Evolutionary conservation across 2,329 filamentous ascomycete species (phyloP).

Genomic region (Cryphonectria radicalis): DNA sequence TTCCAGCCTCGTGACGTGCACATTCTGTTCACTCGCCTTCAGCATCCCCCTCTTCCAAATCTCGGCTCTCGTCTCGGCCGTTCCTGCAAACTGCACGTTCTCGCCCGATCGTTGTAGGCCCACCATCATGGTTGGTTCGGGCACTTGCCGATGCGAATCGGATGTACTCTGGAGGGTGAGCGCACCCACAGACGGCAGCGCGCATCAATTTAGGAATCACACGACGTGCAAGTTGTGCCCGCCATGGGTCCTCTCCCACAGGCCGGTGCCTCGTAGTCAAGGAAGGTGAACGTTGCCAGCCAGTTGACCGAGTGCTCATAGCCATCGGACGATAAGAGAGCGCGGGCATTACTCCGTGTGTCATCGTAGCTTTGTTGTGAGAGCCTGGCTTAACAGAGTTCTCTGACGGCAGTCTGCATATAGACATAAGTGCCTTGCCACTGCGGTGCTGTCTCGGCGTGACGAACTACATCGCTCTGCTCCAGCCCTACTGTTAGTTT

Average conservation of each 20-base stretch:
- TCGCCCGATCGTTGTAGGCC: background rate
- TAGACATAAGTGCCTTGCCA: background rate
- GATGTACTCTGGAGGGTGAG: background rate
- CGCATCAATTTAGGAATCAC: background rate
- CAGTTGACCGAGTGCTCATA: background rate
- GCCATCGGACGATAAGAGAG: background rate
- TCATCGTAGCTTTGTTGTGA: background rate
- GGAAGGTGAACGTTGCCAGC: too few species aligned
- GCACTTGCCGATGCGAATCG: background rate
- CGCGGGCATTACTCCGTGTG: background rate
- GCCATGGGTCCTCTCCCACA: background rate
- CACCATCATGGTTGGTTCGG: constrained; percentile 2
- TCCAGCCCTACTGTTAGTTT: constrained; percentile 9
- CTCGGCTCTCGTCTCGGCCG: background rate
- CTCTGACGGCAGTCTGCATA: background rate
- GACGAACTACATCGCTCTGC: background rate
- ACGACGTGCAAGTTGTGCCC: background rate
- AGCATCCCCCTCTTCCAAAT: background rate
- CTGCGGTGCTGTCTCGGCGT: constrained; percentile 2
- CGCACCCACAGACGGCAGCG: background rate
- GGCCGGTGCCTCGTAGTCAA: background rate
- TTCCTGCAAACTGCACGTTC: background rate
- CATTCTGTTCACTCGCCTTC: background rate
- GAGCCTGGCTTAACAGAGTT: background rate
- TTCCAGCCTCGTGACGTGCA: background rate